phyloP scores from a whole-genome alignment of 2,329 filamentous ascomycete genomes.

The Diplodia sapinea region DNA sequence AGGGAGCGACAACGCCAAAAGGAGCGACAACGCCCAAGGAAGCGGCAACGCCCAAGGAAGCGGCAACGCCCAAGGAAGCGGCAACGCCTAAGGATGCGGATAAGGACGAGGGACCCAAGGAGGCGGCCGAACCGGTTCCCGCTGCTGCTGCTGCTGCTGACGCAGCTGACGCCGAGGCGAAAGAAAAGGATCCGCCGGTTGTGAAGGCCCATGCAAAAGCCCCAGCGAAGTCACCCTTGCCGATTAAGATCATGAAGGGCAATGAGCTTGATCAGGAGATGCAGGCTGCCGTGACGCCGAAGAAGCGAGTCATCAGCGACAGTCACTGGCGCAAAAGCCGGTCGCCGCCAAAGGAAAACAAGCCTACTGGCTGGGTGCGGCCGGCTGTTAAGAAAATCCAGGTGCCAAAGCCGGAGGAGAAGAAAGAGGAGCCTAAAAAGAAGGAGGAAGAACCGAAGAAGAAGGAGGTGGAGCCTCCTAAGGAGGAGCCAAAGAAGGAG shows the following conservation, averaged over 20 bases:
- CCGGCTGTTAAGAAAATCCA: slow-evolving; percentile 40
- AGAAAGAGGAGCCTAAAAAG: slow-evolving; percentile 26
- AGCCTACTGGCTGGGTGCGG: slow-evolving; percentile 48
- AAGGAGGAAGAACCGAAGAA: slow-evolving; percentile 26
- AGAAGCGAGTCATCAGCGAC: slow-evolving; percentile 92
- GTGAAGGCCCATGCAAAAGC: slow-evolving; percentile 32
- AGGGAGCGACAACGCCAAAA: not conserved
- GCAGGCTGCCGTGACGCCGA: slow-evolving; percentile 68
- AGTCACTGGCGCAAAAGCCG: slow-evolving; percentile 77
- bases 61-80: slow-evolving; percentile 5
- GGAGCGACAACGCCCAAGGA: slow-evolving; percentile 12
- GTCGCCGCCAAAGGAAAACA: slow-evolving; percentile 45
- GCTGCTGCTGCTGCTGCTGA: not conserved
- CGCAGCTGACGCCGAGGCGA: not conserved
- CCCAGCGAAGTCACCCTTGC: slow-evolving; percentile 17
- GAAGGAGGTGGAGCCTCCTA: slow-evolving; percentile 20
- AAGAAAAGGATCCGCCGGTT: slow-evolving; percentile 32
- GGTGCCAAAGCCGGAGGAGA: slow-evolving; percentile 24
- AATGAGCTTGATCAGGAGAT: slow-evolving; percentile 53
- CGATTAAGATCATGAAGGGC: slow-evolving; percentile 35
- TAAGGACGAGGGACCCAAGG: not conserved
- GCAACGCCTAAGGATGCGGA: slow-evolving; percentile 3
- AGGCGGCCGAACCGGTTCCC: slow-evolving; percentile 1
- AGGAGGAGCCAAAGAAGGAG: slow-evolving; percentile 24
- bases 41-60: not conserved